Conservation (phyloP, 2,329 filamentous ascomycete species). For the Ceratocystis papillata region DNA sequence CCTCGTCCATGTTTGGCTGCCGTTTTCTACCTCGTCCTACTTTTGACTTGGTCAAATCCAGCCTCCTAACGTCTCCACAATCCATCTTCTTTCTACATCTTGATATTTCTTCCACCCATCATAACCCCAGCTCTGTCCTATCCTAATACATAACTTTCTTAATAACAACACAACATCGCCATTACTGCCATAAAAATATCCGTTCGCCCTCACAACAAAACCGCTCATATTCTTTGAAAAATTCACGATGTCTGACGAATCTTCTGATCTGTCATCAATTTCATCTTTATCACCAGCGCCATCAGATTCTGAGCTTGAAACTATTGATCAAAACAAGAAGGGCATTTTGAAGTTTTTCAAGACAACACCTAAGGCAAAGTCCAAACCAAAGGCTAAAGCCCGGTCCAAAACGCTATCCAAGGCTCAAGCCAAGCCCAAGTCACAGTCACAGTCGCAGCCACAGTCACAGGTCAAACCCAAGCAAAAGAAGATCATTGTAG, state of each 20-base stretch:
- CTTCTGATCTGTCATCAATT: slow-evolving; percentile 52
- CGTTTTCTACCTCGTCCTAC: slow-evolving; percentile 22
- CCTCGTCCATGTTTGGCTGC: slow-evolving; percentile 16
- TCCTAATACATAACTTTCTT: background rate
- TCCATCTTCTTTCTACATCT: slow-evolving; percentile 19
- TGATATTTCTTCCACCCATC: slow-evolving; percentile 2
- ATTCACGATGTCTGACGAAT: slow-evolving; percentile 39
- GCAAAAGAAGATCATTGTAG: slow-evolving; percentile 27
- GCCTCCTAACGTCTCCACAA: slow-evolving; percentile 22
- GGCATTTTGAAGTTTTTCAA: slow-evolving; percentile 58
- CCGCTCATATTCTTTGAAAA: background rate
- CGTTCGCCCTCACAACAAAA: background rate
- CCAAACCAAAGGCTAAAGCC: slow-evolving; percentile 27
- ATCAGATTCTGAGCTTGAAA: slow-evolving; percentile 42
- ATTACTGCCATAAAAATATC: background rate
- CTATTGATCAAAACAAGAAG: slow-evolving; percentile 43
- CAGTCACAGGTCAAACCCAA: slow-evolving; percentile 7
- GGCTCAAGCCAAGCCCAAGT: slow-evolving; percentile 37
- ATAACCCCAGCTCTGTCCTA: background rate
- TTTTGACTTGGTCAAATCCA: slow-evolving; percentile 20
- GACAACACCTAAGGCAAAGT: slow-evolving; percentile 29
- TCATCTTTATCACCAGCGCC: slow-evolving; percentile 40
- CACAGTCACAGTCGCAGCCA: slow-evolving; percentile 26
- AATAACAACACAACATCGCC: slow-evolving; percentile 12
- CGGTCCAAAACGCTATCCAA: slow-evolving; percentile 28